Evolutionary conservation across 2,329 filamentous ascomycete genomes (phyloP).

Genomic region (Sclerotinia spermophila): DNA sequence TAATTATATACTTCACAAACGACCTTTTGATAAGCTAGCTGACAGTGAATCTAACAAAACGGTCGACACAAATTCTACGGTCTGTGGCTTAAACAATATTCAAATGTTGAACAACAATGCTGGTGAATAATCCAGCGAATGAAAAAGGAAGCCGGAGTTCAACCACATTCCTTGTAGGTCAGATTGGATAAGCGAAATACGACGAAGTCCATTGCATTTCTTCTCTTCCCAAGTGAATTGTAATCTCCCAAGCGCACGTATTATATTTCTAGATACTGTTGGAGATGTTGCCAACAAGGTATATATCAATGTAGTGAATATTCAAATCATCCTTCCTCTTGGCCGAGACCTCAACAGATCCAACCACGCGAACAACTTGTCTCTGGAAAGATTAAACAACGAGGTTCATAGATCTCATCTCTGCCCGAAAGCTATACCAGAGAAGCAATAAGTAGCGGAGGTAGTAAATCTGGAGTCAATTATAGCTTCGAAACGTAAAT

Average conservation of each 20-base stretch:
- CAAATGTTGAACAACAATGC: background rate
- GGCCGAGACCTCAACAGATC: background rate
- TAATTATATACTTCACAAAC: background rate
- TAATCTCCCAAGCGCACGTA: background rate
- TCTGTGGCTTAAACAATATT: background rate
- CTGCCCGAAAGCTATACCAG: too few relatives aligned
- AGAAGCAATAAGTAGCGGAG: background rate
- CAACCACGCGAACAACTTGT: background rate
- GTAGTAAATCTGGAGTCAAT: background rate
- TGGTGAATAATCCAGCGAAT: background rate
- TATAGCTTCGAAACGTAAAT: background rate
- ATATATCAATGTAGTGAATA: background rate
- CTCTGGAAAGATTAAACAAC: too few relatives aligned
- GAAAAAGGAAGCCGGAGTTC: background rate
- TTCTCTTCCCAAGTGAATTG: too few relatives aligned
- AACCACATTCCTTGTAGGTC: background rate
- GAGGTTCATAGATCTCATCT: background rate
- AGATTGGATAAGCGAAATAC: background rate
- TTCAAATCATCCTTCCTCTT: background rate
- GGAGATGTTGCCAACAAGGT: background rate
- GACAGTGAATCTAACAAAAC: background rate
- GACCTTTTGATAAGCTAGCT: background rate
- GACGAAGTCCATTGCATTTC: too few relatives aligned
- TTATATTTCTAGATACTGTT: background rate
- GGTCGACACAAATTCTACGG: background rate